Evolutionary conservation across 2,329 filamentous ascomycete species (phyloP).

Genomic region (Apiospora saccharicola): DNA sequence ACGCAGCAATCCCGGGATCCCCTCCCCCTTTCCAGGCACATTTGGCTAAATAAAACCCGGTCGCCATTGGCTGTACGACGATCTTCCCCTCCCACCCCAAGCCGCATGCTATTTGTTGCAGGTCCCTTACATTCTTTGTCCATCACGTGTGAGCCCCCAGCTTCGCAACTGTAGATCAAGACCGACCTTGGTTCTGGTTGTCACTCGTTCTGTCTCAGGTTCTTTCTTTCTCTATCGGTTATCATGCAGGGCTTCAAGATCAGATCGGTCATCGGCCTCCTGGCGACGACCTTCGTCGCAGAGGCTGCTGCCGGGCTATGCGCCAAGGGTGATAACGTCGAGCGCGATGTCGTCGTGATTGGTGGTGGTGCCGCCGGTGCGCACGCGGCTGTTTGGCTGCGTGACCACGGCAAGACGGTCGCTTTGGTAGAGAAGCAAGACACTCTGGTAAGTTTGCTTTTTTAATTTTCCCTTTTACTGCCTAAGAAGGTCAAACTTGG

Average conservation of each 20-base stretch:
- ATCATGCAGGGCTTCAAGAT: neutral
- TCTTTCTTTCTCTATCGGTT: neutral
- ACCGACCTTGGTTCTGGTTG: neutral
- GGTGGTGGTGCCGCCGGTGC: slow-evolving; percentile 26
- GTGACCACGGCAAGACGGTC: slow-evolving; percentile 20
- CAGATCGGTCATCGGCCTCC: neutral
- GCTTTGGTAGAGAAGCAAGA: slow-evolving; percentile 23
- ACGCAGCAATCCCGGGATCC: neutral
- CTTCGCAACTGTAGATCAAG: neutral
- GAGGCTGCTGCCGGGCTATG: neutral
- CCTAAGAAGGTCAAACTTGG: neutral
- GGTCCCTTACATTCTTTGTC: neutral
- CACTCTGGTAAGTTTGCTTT: neutral
- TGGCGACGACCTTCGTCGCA: neutral
- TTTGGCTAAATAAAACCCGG: slow-evolving; percentile 9
- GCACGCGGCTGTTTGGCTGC: slow-evolving; percentile 23
- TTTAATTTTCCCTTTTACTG: neutral
- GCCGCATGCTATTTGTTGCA: neutral
- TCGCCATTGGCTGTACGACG: neutral
- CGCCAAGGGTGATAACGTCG: neutral
- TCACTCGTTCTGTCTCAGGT: neutral
- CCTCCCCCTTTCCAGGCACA: neutral
- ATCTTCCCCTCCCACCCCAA: neutral
- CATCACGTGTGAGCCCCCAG: neutral
- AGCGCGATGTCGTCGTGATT: slow-evolving; percentile 25